Conservation (phyloP, 208 protist genomes). For the Leishmania braziliensis region DNA sequence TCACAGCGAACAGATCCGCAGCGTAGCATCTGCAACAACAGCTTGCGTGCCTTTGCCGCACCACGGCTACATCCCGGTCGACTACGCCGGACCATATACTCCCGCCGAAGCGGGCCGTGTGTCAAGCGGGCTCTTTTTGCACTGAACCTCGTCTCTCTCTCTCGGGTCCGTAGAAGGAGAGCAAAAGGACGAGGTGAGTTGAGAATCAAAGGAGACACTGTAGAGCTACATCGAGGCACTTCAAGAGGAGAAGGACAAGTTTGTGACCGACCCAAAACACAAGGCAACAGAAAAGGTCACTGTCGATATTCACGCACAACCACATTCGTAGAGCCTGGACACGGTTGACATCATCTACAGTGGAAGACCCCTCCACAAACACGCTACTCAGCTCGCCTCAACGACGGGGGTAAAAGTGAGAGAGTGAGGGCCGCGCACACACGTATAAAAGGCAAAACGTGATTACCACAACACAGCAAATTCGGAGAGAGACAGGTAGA, state of each 20-base stretch:
- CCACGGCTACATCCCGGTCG: not conserved
- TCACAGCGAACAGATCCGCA: constrained; percentile 9
- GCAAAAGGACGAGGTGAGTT: not conserved
- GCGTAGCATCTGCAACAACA: not conserved
- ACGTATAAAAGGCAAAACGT: not conserved
- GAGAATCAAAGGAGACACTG: not conserved
- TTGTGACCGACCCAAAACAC: not conserved
- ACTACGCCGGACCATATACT: not conserved
- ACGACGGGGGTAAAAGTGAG: not conserved
- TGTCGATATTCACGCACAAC: not conserved
- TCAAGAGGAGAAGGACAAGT: too few relatives aligned
- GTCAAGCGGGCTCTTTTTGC: not conserved
- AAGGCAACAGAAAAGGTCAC: not conserved
- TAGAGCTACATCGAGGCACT: not conserved
- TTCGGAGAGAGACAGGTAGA: not conserved
- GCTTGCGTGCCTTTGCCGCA: not conserved
- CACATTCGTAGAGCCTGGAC: not conserved
- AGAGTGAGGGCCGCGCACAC: not conserved
- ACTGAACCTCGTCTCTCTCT: not conserved
- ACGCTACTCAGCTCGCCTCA: not conserved
- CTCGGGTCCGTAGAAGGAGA: not conserved
- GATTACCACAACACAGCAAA: not conserved
- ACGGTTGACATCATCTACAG: not conserved
- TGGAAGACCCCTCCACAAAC: not conserved
- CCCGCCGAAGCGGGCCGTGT: not conserved